Evolutionary conservation across 73 alveolate genomes (phyloP), one percentile per base, ranked within the genome.

Genomic region (Paramecium tetraurelia): DNA sequence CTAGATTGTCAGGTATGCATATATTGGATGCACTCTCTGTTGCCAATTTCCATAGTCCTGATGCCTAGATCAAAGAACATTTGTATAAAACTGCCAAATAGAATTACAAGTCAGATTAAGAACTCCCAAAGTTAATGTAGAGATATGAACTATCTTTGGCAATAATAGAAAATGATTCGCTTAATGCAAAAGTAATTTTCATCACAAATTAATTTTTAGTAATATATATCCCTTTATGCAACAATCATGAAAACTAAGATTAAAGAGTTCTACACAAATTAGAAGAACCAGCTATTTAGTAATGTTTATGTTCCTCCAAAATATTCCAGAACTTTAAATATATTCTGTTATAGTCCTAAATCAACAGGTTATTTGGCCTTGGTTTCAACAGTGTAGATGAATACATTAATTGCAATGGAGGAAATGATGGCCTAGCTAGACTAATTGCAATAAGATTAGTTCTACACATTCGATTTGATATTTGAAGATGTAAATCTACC

Each of bases 1-100:
- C 84, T 63, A 63, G 84, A 63, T 63, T 63, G 41, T 63, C 84
- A 63, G 84, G 84, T 63, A 63, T 63, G 84, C 84, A 63, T 63
- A 12, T 63, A 12, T 63, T 63, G 84, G 84, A 63, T 63, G 84
- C 84, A 63, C 84, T 63, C 84, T 63, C 84, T 16, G 48, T 63
- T 27, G 84, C 84, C 21, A 63, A 63, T 63, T 33, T 31, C 46
- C 46, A 63, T 63, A 63, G 84, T 63, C 84, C 84, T 12, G 84
- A 63, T 63, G 11, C 84, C 11, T 27, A 63, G 4, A 63, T 63
- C 46, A 63, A 63, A 27, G 84, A 63, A 63, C 12, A 63, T 63
- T 33, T 63, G 50, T 31, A 27, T 31, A 63, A 63, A 7, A 63
- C 84, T 22, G 46, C 46, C 12, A 63, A 63, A 63, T 27, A 63